Evolutionary conservation across 768 basidiomycete species (phyloP).

Genomic region (Termitomyces sp.): DNA sequence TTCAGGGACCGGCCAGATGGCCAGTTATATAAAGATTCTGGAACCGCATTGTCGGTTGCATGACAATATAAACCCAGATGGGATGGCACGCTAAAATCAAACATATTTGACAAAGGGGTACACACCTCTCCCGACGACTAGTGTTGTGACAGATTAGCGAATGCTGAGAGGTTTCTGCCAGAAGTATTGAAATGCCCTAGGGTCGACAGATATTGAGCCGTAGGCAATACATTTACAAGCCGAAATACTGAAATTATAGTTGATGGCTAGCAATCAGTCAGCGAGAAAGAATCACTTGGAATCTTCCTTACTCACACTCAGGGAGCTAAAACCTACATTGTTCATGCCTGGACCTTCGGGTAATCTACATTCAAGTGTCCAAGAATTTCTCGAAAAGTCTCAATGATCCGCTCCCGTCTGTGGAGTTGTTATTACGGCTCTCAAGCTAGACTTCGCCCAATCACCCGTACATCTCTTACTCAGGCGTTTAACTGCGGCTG

Average conservation of each 20-base stretch:
- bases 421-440: background rate
- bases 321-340: background rate
- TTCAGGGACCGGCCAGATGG: background rate
- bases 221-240: background rate
- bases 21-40: background rate
- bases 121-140: background rate
- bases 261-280: background rate
- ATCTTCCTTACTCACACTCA: background rate
- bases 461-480: background rate
- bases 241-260: background rate
- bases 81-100: background rate
- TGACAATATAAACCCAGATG: background rate
- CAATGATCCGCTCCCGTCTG: too few species aligned
- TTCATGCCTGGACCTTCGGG: too few species aligned
- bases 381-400: background rate
- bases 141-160: slow-evolving; percentile 4
- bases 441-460: background rate
- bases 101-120: background rate
- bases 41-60: background rate
- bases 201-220: background rate
- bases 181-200: background rate
- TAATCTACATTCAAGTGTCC: background rate
- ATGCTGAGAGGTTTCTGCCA: background rate
- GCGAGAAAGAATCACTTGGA: too few species aligned
- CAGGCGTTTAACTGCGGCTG: background rate